Conservation (phyloP, 352 stramenopile genomes). For the Globisporangium iwayamae region DNA sequence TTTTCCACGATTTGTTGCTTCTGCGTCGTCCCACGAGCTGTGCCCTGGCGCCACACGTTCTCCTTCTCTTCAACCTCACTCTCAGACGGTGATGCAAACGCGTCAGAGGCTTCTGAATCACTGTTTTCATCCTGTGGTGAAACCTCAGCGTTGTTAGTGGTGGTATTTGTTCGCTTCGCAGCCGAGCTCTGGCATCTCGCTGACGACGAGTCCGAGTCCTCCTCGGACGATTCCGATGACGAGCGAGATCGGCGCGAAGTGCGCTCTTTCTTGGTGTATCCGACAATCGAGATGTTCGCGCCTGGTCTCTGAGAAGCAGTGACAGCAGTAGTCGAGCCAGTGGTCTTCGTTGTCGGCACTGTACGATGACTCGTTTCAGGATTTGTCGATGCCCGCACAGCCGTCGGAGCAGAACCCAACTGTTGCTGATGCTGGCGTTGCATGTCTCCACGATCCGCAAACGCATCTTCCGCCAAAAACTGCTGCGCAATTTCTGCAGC, state of each 20-base stretch:
- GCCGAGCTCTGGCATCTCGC: neutral
- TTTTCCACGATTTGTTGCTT: constrained; percentile 1
- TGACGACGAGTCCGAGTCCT: constrained; percentile 1
- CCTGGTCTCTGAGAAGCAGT: neutral
- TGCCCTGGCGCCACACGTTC: neutral
- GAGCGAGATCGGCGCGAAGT: neutral
- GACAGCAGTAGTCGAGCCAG: neutral
- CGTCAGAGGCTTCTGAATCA: neutral
- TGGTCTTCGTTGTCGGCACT: neutral
- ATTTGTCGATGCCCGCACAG: neutral
- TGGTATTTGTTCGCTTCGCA: constrained; percentile 5
- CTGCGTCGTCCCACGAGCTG: neutral
- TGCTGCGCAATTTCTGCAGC: neutral
- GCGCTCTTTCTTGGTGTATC: constrained; percentile 9
- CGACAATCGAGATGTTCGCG: neutral
- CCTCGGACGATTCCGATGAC: constrained; percentile 9
- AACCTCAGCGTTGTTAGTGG: neutral
- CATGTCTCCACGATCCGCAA: neutral
- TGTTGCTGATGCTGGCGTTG: neutral
- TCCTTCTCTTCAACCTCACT: constrained; percentile 11
- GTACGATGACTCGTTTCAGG: neutral
- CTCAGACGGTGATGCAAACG: neutral
- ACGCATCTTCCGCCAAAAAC: neutral
- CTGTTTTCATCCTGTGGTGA: neutral
- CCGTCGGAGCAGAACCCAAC: neutral